Conservation (phyloP, 768 basidiomycete species). For the Cystofilobasidium bisporidii region DNA sequence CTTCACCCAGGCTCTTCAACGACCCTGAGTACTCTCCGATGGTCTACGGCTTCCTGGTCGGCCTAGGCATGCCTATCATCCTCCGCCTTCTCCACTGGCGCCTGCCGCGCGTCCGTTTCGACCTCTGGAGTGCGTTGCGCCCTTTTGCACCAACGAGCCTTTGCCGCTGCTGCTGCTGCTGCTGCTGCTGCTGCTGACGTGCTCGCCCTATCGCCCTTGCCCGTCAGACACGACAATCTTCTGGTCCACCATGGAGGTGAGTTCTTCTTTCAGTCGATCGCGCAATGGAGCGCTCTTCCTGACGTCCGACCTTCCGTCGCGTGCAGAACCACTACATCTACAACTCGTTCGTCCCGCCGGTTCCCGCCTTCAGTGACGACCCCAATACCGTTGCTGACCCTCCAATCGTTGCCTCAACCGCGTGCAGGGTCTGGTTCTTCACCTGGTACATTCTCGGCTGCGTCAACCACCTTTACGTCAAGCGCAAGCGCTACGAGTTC, state of each 20-base stretch:
- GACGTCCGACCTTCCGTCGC: no score
- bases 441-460: conserved; percentile 12
- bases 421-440: not conserved
- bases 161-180: no score
- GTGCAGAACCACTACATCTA: not conserved
- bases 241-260: not conserved
- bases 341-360: not conserved
- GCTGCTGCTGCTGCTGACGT: no score
- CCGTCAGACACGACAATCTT: conserved; percentile 6
- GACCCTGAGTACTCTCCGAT: not conserved
- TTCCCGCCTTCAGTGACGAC: not conserved
- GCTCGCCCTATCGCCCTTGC: no score
- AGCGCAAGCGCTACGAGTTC: conserved; percentile 12
- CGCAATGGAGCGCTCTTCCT: no score
- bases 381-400: not conserved
- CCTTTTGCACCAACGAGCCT: no score
- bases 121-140: no score
- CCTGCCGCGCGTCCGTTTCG: not conserved
- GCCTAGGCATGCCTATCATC: not conserved
- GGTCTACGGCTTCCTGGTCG: not conserved
- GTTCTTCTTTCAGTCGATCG: no score
- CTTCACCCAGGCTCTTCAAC: not conserved
- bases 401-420: no score
- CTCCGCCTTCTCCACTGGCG: not conserved
- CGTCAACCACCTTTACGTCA: conserved; percentile 9